These are phyloP conservation scores for Spergularia bocconei DNA, from an alignment of 148 eudicot species.

Conservation along the genomic window DNA sequence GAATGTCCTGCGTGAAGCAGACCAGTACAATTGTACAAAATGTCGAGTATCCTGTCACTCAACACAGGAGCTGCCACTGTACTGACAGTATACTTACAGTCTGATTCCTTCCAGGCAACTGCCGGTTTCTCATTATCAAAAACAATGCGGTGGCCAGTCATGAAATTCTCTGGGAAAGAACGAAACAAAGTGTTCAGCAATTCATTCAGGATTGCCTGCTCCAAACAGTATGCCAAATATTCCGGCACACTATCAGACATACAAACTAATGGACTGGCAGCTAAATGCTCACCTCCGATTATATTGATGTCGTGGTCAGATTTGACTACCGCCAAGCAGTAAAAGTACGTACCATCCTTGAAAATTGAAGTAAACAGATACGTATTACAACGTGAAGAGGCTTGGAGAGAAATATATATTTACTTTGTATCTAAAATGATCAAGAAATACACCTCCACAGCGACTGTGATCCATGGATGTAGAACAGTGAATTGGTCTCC, in stretches of 20 bases:
- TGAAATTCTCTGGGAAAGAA: slow-evolving; percentile 38
- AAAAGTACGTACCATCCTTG: slow-evolving; percentile 40
- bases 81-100: slow-evolving; percentile 33
- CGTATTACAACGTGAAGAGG: slow-evolving; percentile 1
- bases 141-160: slow-evolving; percentile 45
- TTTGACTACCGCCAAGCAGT: slow-evolving; percentile 65
- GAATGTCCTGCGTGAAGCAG: not conserved
- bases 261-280: not conserved
- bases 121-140: slow-evolving; percentile 43
- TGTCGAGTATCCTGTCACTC: not conserved
- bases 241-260: not conserved
- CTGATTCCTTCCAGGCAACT: slow-evolving; percentile 40
- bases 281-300: slow-evolving; percentile 34
- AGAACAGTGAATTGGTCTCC: slow-evolving; percentile 43
- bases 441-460: slow-evolving; percentile 27
- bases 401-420: not conserved
- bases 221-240: not conserved
- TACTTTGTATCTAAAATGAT: not conserved
- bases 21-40: too few species aligned
- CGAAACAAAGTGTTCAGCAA: not conserved
- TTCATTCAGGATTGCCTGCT: not conserved
- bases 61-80: not conserved
- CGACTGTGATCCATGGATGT: slow-evolving; percentile 33
- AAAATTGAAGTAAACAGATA: slow-evolving; percentile 15
- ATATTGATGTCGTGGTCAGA: slow-evolving; percentile 36